These are phyloP conservation scores for Diaporthe humulicola DNA, from an alignment of 2,329 filamentous ascomycete genomes.

Conservation along the genomic window DNA sequence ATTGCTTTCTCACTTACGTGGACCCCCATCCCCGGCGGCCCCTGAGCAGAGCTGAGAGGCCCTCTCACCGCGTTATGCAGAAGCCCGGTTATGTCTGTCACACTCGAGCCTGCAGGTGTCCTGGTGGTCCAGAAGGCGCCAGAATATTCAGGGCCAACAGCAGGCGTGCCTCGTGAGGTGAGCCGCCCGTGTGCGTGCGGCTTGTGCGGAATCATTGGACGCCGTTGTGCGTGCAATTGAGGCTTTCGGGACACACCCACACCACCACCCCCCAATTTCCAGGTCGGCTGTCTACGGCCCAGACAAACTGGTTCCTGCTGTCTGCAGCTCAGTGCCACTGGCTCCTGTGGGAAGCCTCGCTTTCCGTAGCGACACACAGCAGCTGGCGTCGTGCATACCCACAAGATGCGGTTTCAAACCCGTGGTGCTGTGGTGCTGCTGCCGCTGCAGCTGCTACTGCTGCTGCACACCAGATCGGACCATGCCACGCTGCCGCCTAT, in stretches of 20 bases:
- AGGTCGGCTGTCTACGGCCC: conserved; percentile 30
- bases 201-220: conserved; percentile 32
- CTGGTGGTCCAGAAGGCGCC: conserved; percentile 7
- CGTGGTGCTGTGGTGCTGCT: not conserved
- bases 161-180: conserved; percentile 16
- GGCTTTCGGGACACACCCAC: conserved; percentile 36
- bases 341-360: conserved; percentile 37
- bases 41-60: conserved; percentile 25
- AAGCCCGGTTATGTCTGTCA: conserved; percentile 22
- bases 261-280: not conserved
- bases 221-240: not conserved
- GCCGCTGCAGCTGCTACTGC: not conserved
- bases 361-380: conserved; percentile 26
- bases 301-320: conserved; percentile 33
- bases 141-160: conserved; percentile 24
- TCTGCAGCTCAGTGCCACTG: conserved; percentile 32
- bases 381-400: conserved; percentile 29
- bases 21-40: conserved; percentile 3
- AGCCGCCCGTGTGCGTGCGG: conserved; percentile 14
- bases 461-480: conserved; percentile 32
- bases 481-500: conserved; percentile 22
- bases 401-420: conserved; percentile 37
- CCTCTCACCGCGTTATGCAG: conserved; percentile 35
- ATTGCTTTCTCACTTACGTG: conserved; percentile 13
- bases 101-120: conserved; percentile 9